Percentiles rank a stretch among this genome's conserved stretches.
These are phyloP conservation scores for Aspergillus ostianus DNA, from an alignment of 495 filamentous ascomycete genomes.

Conservation along the genomic window DNA sequence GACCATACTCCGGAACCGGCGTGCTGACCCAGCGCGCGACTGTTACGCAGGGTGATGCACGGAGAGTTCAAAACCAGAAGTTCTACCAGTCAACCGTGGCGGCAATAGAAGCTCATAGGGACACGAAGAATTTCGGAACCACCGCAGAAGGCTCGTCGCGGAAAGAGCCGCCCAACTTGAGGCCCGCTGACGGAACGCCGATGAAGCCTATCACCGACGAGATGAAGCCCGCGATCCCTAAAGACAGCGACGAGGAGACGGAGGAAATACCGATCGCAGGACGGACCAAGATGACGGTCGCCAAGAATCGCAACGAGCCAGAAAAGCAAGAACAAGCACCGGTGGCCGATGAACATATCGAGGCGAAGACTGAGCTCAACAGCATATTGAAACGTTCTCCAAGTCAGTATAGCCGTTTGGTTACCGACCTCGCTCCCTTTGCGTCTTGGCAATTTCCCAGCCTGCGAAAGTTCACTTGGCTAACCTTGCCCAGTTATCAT, in stretches of 20 bases:
- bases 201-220: conserved; percentile 53
- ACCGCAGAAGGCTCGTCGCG: conserved; percentile 32
- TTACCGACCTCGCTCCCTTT: conserved; percentile 19
- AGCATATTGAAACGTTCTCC: conserved; percentile 76
- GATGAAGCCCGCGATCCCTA: conserved; percentile 41
- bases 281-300: conserved; percentile 59
- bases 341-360: conserved; percentile 28
- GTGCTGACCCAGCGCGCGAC: conserved; percentile 2
- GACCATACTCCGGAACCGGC: too few relatives aligned
- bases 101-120: conserved; percentile 45
- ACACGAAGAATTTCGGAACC: conserved; percentile 25
- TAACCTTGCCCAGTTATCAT: conserved; percentile 66
- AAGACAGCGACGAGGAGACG: conserved; percentile 27
- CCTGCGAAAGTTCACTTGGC: background rate
- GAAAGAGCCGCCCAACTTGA: conserved; percentile 34
- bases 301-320: conserved; percentile 36
- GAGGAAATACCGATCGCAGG: conserved; percentile 61
- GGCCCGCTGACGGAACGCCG: conserved; percentile 30
- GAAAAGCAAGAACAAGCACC: conserved; percentile 23
- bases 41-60: conserved; percentile 37
- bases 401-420: conserved; percentile 50
- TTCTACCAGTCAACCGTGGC: conserved; percentile 51
- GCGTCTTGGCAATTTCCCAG: background rate
- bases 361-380: conserved; percentile 61
- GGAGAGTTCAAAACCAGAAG: conserved; percentile 44